Conservation (phyloP, 2,329 filamentous ascomycete species). For the Colletotrichum chrysophilum region DNA sequence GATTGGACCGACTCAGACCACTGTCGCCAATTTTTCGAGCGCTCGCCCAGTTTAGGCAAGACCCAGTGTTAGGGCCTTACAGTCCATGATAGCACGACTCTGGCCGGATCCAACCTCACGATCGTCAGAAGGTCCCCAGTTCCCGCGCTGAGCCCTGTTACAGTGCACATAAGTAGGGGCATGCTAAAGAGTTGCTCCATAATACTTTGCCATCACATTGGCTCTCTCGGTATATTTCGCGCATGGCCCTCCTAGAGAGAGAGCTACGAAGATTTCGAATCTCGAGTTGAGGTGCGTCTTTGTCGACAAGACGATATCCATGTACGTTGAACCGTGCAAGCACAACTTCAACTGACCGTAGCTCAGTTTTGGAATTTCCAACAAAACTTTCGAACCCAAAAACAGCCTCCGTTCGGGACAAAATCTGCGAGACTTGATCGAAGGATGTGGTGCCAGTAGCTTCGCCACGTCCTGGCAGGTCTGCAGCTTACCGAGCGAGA, state of each 20-base stretch:
- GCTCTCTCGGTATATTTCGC: not conserved
- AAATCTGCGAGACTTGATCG: not conserved
- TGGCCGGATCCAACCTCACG: not conserved
- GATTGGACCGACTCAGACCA: not conserved
- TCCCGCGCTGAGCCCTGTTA: not conserved
- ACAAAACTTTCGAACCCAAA: not conserved
- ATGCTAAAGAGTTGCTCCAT: no score
- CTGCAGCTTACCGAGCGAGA: not conserved
- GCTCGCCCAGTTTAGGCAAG: not conserved
- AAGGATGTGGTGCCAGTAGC: not conserved
- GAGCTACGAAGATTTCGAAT: no score
- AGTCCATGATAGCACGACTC: not conserved
- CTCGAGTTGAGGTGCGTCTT: not conserved
- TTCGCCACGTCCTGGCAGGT: not conserved
- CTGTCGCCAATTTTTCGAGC: not conserved
- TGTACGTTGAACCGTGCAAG: not conserved
- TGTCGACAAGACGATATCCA: not conserved
- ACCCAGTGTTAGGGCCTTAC: not conserved
- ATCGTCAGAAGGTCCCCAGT: not conserved
- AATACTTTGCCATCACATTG: not conserved
- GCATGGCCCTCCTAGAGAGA: not conserved
- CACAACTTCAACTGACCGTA: not conserved
- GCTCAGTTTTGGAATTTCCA: no score
- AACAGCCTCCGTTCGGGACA: not conserved
- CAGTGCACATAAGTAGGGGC: not conserved